These are phyloP conservation scores for Postia placenta DNA, from an alignment of 768 basidiomycete species.

Conservation along the genomic window DNA sequence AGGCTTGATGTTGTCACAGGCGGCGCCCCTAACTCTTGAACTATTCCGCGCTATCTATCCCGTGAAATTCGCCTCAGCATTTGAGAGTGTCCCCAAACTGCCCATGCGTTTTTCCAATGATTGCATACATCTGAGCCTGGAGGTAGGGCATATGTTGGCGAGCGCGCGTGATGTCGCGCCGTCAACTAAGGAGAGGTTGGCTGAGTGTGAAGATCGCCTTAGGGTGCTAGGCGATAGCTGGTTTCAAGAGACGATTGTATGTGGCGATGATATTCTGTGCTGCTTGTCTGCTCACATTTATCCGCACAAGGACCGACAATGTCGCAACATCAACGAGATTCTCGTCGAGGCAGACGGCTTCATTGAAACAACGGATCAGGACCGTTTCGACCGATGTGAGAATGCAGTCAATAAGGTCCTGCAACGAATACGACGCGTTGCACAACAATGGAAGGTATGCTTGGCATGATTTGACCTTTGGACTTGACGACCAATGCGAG, in stretches of 20 bases:
- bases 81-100: conserved; percentile 42
- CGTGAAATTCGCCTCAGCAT: conserved; percentile 42
- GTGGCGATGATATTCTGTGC: conserved; percentile 21
- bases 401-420: conserved; percentile 55
- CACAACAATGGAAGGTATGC: conserved; percentile 69
- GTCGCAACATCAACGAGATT: conserved; percentile 38
- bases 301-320: conserved; percentile 41
- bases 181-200: conserved; percentile 39
- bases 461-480: neutral
- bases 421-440: conserved; percentile 54
- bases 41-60: conserved; percentile 78
- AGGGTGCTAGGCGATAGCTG: conserved; percentile 57
- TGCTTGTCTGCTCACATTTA: conserved; percentile 3
- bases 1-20: conserved; percentile 44
- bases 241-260: conserved; percentile 66
- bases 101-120: conserved; percentile 82
- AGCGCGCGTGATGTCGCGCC: neutral
- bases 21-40: conserved; percentile 64
- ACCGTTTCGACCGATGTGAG: conserved; percentile 74
- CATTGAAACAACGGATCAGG: conserved; percentile 60
- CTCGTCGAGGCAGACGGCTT: conserved; percentile 60
- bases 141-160: conserved; percentile 37
- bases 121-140: conserved; percentile 57
- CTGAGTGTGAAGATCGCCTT: conserved; percentile 46
- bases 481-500: too few species aligned